Base-by-base conservation (phyloP, 768 basidiomycete species). In the Serpula lacrymans region DNA sequence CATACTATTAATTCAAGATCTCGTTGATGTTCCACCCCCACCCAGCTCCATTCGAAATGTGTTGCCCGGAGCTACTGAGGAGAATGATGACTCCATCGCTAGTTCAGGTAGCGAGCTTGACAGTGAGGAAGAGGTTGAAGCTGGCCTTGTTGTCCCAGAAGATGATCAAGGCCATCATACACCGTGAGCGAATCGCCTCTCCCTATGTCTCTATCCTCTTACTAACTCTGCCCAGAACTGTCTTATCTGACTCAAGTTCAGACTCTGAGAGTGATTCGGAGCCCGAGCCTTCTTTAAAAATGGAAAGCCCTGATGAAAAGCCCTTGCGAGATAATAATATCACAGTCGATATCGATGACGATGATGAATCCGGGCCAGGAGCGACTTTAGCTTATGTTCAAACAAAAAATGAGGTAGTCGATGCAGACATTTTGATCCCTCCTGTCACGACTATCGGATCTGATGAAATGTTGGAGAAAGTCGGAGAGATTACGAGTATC, bases 401-500 rank as follows among this genome's bases (percentile, higher is more conserved):
- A 41, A 88, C 88, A 3, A 82, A 80, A 65, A 81, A 90, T 50
- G 88, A 90, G 62, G 46, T 84, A 9, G 34, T 65, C 23, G 81
- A 83, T n/a, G 50, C 67, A 16, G 72, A 79, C 17, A 65, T 91
- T 39, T 60, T 62, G 16, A 59, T 83, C 39, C 90, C 89, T 12
- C 70, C 80, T 10, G 65, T 88, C 24, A 65, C 78, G 33, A 69
- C 82, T 54, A 73, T 92, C 34, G 79, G 70, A 1, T 55, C 69
- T 2, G 70, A 77, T n/a, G 88, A 89, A 49, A 51, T 58, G 3
- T 67, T 95, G 34, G 86, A 88, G 54, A 76, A 70, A 54, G 80
- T 89, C 3, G 91, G 91, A 38, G 82, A 88, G 47, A 67, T 95
- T 20, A 77, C 82, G 72, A 84, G 72, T 46, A 74, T 92, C 40